Evolutionary conservation across 2,329 filamentous ascomycete species (phyloP).

Genomic region (Lachnellula suecica): DNA sequence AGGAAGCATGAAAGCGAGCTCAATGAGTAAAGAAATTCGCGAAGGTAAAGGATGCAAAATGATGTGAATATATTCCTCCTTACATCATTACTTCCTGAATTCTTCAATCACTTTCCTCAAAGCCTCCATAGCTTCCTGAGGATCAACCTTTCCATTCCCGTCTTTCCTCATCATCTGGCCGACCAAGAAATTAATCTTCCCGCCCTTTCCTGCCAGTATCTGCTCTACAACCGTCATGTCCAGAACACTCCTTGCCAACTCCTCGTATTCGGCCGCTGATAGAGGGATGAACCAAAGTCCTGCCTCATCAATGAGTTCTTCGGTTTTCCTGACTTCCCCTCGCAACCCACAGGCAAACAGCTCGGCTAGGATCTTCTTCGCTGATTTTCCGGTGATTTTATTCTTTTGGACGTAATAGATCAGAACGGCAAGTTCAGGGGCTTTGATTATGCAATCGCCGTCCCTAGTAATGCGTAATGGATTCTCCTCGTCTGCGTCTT

Average conservation of each 20-base stretch:
- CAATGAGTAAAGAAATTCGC: no score
- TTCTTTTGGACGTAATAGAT: slow-evolving; percentile 42
- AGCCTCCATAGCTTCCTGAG: slow-evolving; percentile 54
- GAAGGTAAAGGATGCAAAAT: no score
- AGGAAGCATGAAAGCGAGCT: no score
- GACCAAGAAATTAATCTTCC: slow-evolving; percentile 68
- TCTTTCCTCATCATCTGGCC: slow-evolving; percentile 66
- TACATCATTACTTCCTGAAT: slow-evolving; percentile 4
- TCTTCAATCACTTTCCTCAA: slow-evolving; percentile 47
- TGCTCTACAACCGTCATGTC: slow-evolving; percentile 57
- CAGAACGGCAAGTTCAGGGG: slow-evolving; percentile 39
- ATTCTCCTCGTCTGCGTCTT: slow-evolving; percentile 31
- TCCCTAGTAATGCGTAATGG: slow-evolving; percentile 23
- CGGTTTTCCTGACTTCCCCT: slow-evolving; percentile 33
- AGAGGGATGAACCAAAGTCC: slow-evolving; percentile 54
- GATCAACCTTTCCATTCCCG: slow-evolving; percentile 60
- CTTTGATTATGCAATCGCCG: slow-evolving; percentile 26
- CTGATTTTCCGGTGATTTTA: slow-evolving; percentile 52
- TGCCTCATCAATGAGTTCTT: slow-evolving; percentile 54
- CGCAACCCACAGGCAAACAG: slow-evolving; percentile 42
- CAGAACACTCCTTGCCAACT: slow-evolving; percentile 52
- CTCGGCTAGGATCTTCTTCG: slow-evolving; percentile 56
- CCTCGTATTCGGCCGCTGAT: slow-evolving; percentile 53
- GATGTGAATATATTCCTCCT: background rate
- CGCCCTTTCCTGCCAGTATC: slow-evolving; percentile 58